Evolutionary conservation across 2,329 filamentous ascomycete genomes (phyloP).

Genomic region (Aspergillus sp.): DNA sequence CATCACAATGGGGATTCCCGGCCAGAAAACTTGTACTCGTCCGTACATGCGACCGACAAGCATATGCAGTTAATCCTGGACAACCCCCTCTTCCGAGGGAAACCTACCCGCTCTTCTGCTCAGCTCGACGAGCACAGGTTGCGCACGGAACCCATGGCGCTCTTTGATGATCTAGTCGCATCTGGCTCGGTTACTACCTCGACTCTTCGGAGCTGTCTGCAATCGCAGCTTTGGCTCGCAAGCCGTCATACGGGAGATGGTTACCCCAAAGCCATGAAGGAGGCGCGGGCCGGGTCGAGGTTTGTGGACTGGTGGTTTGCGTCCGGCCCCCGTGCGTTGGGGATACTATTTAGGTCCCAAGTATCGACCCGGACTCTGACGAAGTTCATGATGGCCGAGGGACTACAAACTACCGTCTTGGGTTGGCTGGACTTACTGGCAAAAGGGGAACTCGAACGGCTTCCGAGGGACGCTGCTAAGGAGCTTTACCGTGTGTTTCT

Average conservation of each 20-base stretch:
- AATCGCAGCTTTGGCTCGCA: slow-evolving; percentile 32
- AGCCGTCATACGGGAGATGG: slow-evolving; percentile 20
- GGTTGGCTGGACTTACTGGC: slow-evolving; percentile 37
- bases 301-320: slow-evolving; percentile 43
- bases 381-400: slow-evolving; percentile 43
- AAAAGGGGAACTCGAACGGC: slow-evolving; percentile 23
- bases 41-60: slow-evolving; percentile 35
- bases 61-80: slow-evolving; percentile 41
- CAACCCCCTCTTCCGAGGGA: slow-evolving; percentile 43
- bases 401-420: slow-evolving; percentile 32
- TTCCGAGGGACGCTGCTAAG: slow-evolving; percentile 21
- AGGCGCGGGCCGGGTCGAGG: slow-evolving; percentile 33
- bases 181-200: slow-evolving; percentile 33
- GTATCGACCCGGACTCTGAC: slow-evolving; percentile 25
- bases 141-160: slow-evolving; percentile 33
- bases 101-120: slow-evolving; percentile 26
- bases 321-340: slow-evolving; percentile 31
- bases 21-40: slow-evolving; percentile 24
- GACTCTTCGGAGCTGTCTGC: slow-evolving; percentile 30
- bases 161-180: slow-evolving; percentile 41
- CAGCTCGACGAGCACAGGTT: slow-evolving; percentile 18
- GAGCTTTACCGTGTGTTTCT: slow-evolving; percentile 29
- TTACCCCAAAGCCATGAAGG: slow-evolving; percentile 30
- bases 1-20: not conserved
- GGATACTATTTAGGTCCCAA: slow-evolving; percentile 31